Conservation (phyloP, 2,329 filamentous ascomycete species). For the Neobulgaria alba region DNA sequence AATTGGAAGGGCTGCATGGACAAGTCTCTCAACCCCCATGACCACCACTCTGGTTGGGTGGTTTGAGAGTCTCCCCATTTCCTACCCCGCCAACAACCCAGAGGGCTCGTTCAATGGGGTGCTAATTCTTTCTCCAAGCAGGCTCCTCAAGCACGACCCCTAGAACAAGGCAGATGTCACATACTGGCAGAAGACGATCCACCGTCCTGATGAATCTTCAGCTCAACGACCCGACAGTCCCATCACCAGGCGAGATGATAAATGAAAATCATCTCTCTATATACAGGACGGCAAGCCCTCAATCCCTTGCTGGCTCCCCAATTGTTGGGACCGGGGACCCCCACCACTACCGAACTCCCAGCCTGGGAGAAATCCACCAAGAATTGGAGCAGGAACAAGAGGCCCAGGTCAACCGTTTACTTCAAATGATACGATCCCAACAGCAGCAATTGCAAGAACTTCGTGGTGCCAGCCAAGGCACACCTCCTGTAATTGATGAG, state of each 20-base stretch:
- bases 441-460: constrained; percentile 52
- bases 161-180: constrained; percentile 37
- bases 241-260: constrained; percentile 60
- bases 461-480: constrained; percentile 30
- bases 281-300: constrained; percentile 35
- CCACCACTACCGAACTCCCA: constrained; percentile 58
- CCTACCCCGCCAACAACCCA: background rate
- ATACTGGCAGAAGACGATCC: constrained; percentile 52
- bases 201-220: constrained; percentile 65
- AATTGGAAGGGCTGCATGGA: background rate
- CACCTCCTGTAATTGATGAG: constrained; percentile 33
- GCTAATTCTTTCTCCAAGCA: constrained; percentile 2
- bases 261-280: constrained; percentile 35
- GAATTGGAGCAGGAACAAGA: constrained; percentile 74
- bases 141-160: constrained; percentile 41
- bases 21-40: background rate
- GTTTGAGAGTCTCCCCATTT: background rate
- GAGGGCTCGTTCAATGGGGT: background rate
- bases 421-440: constrained; percentile 68
- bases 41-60: background rate
- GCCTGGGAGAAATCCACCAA: constrained; percentile 69
- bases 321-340: constrained; percentile 38
- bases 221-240: constrained; percentile 60
- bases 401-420: constrained; percentile 68
- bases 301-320: constrained; percentile 39